Evolutionary conservation across 805 yeast genomes (phyloP), one percentile per base, ranked within the genome.

Genomic region (Wickerhamomyces tratensis): DNA sequence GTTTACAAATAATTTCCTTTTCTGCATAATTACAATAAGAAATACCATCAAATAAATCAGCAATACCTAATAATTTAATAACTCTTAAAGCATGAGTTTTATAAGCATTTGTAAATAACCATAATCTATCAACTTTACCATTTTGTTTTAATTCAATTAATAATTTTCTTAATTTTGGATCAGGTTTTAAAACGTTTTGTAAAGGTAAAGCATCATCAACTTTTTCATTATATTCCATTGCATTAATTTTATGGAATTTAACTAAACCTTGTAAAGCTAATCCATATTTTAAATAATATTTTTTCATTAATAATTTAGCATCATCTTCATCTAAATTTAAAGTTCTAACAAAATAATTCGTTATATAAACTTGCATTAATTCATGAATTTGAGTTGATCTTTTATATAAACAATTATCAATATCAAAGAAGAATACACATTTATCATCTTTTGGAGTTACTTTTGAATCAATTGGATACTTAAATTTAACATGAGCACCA

Each of bases 91-190:
- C 98, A 62, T 91, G 98, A 54, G 78, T 87, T 57, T 82, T 80
- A 65, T 91, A 91, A 2, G 98, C 98, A 59, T 91, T 91, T 5
- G 98, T 91, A 55, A 87, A 84, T 37, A 93, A 71, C 98, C 98
- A 91, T 48, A 91, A 65, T 54, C 80, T 71, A 52, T 79, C 82
- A 44, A 82, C 77, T 48, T 77, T 74, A 2, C 75, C 68, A n/a
- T 63, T 56, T 11, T 46, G 25, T 43, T 54, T 62, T 36, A 84
- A 49, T 9, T 62, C 52, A 5, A 72, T 43, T 37, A 84, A 62
- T 71, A 77, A 62, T 26, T 70, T 61, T 46, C 89, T 67, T 43
- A 82, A 63, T 35, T 63, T 58, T 6, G 60, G 61, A 50, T 82
- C 77, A 38, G 89, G 94, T 40, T 67, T 61, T 43, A 91, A 68